Evolutionary conservation across 352 stramenopile species (phyloP), one percentile per base, ranked within the genome.

Genomic region (Thalassiosira hispida): DNA sequence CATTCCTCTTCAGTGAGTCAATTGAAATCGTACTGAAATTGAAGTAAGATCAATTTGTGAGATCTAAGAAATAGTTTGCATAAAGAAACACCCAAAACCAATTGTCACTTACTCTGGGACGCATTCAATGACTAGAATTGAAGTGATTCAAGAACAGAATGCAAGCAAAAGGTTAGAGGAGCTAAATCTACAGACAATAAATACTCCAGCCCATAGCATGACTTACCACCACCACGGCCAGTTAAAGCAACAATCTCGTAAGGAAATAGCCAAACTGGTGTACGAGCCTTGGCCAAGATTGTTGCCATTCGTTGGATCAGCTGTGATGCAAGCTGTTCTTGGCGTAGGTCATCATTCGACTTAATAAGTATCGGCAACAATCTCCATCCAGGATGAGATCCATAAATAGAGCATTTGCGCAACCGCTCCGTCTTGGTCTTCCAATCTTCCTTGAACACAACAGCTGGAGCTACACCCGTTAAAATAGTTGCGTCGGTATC

Each of bases 301-400:
- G 70, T 55, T 33, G 87, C 81, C 73, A 95, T 92, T 14, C 83
- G 68, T 51, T 97, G 92, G 78, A 99, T 98, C 22, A 99, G 85
- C 81, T 99, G 97, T 16, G 98, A 93, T 20, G 96, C 98, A 55
- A 99, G 97, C 62, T 99, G 97, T 83, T 99, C 97, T 88, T 99
- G 98, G 5, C 97, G 91, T 61, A 99, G 88, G 80, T 99, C 97
- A 85, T 99, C 98, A 81, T 98, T 98, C 38, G 96, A 97, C 83
- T 99, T 99, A 47, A 98, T 95, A 46, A 99, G 97, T 88, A 99
- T 97, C 33, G 91, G 90, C 22, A 94, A 72, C 27, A 96, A 77
- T 52, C 89, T 84, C 91, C 92, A 96, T 29, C 85, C 86, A 57
- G 84, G 83, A 76, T 92, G 75, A 38, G 70, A 81, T 35, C 87